Evolutionary conservation across 164 flowering plant genomes (phyloP).

Genomic region (Paratinospora sagittata): DNA sequence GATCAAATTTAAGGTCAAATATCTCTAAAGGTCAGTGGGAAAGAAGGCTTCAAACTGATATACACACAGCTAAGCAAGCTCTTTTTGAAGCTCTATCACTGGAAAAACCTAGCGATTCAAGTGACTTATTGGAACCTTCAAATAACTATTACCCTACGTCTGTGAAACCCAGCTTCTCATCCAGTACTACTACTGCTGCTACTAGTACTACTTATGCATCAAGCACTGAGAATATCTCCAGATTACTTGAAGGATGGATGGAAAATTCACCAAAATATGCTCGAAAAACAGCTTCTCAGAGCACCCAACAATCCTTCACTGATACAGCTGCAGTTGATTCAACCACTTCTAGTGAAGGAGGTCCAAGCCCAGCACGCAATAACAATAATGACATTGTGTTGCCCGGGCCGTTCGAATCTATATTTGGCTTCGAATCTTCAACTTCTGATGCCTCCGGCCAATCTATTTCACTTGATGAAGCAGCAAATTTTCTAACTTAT

Average conservation of each 20-base stretch:
- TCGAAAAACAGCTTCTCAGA: slow-evolving; percentile 19
- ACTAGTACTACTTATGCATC: slow-evolving; percentile 61
- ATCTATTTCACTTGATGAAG: slow-evolving; percentile 15
- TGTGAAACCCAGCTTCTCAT: slow-evolving; percentile 3
- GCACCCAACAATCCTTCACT: slow-evolving; percentile 22
- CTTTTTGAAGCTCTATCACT: slow-evolving; percentile 52
- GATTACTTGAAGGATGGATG: slow-evolving; percentile 52
- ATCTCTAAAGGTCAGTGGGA: slow-evolving; percentile 74
- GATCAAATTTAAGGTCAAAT: slow-evolving; percentile 23
- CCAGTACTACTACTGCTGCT: no score
- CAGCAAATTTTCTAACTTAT: slow-evolving; percentile 12
- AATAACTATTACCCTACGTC: not conserved
- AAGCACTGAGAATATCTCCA: slow-evolving; percentile 67
- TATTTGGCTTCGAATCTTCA: slow-evolving; percentile 30
- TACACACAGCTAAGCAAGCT: slow-evolving; percentile 58
- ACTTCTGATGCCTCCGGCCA: slow-evolving; percentile 31
- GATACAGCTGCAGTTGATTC: slow-evolving; percentile 6
- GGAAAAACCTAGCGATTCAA: slow-evolving; percentile 16
- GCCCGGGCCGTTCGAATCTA: not conserved
- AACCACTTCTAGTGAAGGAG: slow-evolving; percentile 29
- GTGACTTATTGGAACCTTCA: slow-evolving; percentile 18
- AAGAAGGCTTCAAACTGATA: slow-evolving; percentile 66
- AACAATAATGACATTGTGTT: slow-evolving; percentile 1
- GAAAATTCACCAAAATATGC: slow-evolving; percentile 35
- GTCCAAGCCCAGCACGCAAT: no score